Evolutionary conservation across 768 basidiomycete species (phyloP).

Genomic region (Naematelia aurantialba): DNA sequence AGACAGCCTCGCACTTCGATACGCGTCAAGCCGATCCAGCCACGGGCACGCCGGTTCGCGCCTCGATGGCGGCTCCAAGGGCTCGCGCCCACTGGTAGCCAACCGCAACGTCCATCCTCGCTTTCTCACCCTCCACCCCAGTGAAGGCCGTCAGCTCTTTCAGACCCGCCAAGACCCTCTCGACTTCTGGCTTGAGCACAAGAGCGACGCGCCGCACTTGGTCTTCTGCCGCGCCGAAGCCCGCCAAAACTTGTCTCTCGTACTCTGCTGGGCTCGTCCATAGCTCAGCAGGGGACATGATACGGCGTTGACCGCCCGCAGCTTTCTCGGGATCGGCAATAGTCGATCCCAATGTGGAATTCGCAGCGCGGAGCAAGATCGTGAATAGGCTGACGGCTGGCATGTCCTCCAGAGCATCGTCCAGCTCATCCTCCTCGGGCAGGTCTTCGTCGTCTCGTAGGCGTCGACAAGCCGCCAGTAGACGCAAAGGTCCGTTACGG

Average conservation of each 20-base stretch:
- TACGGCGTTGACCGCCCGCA: neutral
- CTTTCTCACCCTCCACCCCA: slow-evolving; percentile 3
- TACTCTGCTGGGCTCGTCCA: slow-evolving; percentile 42
- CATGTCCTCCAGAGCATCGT: slow-evolving; percentile 48
- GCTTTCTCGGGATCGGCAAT: neutral
- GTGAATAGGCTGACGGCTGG: slow-evolving; percentile 45
- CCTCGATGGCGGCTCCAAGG: slow-evolving; percentile 34
- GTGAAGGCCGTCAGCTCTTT: neutral
- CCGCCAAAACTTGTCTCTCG: slow-evolving; percentile 43
- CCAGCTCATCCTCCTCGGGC: slow-evolving; percentile 36
- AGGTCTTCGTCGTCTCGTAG: slow-evolving; percentile 45
- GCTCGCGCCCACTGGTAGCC: slow-evolving; percentile 37
- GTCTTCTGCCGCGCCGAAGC: slow-evolving; percentile 48
- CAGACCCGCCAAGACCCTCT: slow-evolving; percentile 30
- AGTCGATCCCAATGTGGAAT: slow-evolving; percentile 17
- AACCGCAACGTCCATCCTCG: slow-evolving; percentile 14
- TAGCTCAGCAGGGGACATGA: slow-evolving; percentile 30
- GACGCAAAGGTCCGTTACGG: neutral
- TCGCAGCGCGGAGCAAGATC: slow-evolving; percentile 34
- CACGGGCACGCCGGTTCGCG: slow-evolving; percentile 26
- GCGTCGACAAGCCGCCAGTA: slow-evolving; percentile 11
- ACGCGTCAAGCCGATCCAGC: slow-evolving; percentile 3
- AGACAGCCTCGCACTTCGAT: no score
- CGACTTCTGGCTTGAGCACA: slow-evolving; percentile 42
- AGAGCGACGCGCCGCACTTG: slow-evolving; percentile 37